phyloP scores from a whole-genome alignment of 2,329 filamentous ascomycete species.

The Hortaea sp. region DNA sequence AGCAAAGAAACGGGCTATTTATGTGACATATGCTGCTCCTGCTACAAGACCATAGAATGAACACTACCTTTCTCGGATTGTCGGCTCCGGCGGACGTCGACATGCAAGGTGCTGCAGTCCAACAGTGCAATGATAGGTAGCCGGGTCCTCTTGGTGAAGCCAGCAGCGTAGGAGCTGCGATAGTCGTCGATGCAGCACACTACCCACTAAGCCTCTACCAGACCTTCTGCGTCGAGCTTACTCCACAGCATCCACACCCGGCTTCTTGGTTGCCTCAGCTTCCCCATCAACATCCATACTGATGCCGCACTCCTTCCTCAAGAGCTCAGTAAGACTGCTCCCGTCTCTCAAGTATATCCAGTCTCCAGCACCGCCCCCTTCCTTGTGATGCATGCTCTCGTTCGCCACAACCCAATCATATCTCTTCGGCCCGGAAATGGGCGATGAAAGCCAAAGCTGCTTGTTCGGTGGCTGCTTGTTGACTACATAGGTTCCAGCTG shows the following conservation, averaged over 20 bases:
- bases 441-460: constrained; percentile 93
- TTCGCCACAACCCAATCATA: constrained; percentile 77
- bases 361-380: constrained; percentile 60
- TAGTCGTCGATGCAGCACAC: no score
- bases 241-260: constrained; percentile 18
- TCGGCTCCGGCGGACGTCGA: no score
- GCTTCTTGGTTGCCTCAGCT: constrained; percentile 15
- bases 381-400: constrained; percentile 68
- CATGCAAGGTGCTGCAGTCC: no score
- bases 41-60: no score
- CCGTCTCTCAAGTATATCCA: constrained; percentile 88
- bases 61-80: no score
- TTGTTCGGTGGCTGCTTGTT: constrained; percentile 99
- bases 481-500: constrained; percentile 75
- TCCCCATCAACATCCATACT: constrained; percentile 36
- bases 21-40: no score
- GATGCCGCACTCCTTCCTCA: constrained; percentile 67
- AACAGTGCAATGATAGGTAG: no score
- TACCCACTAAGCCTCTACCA: no score
- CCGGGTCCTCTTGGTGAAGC: no score
- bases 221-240: constrained; percentile 1
- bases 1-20: no score
- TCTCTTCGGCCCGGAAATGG: constrained; percentile 81
- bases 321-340: constrained; percentile 59
- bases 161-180: no score